These are phyloP conservation scores for Eucalyptus curtisii DNA, from an alignment of 345 rosid species.

Conservation along the genomic window DNA sequence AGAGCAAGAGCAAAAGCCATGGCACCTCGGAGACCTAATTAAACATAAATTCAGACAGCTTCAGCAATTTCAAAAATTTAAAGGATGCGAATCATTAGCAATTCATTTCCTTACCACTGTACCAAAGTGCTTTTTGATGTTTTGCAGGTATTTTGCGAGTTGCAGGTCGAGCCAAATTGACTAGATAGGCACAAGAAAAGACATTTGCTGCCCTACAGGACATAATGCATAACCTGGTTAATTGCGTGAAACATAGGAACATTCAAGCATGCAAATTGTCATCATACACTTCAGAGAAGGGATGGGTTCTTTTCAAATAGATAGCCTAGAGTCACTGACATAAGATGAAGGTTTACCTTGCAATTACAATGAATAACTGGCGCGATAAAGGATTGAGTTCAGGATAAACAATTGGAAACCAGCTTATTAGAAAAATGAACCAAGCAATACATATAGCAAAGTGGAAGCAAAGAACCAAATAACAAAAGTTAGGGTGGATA, in stretches of 20 bases:
- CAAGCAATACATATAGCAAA: neutral
- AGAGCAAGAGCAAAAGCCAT: conserved; percentile 99
- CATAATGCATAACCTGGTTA: conserved; percentile 3
- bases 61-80: neutral
- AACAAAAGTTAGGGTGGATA: conserved; percentile 44
- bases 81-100: neutral
- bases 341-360: conserved; percentile 45
- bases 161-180: conserved; percentile 78
- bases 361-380: conserved; percentile 82
- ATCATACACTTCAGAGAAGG: neutral
- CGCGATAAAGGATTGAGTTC: conserved; percentile 13
- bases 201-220: conserved; percentile 80
- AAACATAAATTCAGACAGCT: conserved; percentile 6
- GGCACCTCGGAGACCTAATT: conserved; percentile 88
- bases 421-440: neutral
- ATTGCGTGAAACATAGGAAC: neutral
- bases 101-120: conserved; percentile 65
- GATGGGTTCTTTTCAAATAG: neutral
- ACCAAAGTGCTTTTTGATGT: conserved; percentile 99
- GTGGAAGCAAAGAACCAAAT: neutral
- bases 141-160: conserved; percentile 69
- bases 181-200: conserved; percentile 89
- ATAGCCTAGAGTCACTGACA: neutral
- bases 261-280: neutral
- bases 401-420: conserved; percentile 24